Percentiles rank a stretch among this genome's conserved stretches.
These are phyloP conservation scores for Pycnococcus provasolii DNA, from an alignment of 139 green algal genomes.

Conservation along the genomic window DNA sequence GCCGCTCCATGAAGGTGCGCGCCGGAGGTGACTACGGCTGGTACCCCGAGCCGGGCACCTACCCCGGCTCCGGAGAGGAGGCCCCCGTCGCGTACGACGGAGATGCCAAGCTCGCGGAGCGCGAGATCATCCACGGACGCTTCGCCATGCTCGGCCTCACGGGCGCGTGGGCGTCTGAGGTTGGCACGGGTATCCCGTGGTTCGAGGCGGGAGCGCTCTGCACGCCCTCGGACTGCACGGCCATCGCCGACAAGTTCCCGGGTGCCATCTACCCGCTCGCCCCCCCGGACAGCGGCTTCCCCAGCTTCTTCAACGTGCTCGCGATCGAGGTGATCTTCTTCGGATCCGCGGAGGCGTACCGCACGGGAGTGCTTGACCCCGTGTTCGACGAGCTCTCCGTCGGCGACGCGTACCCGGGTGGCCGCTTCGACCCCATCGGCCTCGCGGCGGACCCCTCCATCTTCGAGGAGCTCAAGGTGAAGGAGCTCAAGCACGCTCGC, in stretches of 20 bases:
- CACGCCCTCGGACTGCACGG: neutral
- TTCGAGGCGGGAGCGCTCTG: conserved; percentile 3
- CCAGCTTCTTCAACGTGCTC: conserved; percentile 23
- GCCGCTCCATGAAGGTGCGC: too few relatives aligned
- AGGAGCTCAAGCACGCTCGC: conserved; percentile 96
- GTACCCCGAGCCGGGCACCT: neutral
- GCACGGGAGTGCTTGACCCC: conserved; percentile 26
- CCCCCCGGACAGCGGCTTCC: conserved; percentile 21
- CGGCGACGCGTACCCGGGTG: conserved; percentile 9
- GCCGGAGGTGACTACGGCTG: too few relatives aligned
- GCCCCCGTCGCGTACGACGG: neutral
- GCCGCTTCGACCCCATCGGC: conserved; percentile 75
- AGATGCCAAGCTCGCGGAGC: conserved; percentile 13
- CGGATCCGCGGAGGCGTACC: conserved; percentile 33
- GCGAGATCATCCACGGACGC: conserved; percentile 37
- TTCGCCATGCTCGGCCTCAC: conserved; percentile 36
- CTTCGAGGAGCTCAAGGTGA: conserved; percentile 78
- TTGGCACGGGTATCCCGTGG: conserved; percentile 28
- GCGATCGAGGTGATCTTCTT: conserved; percentile 34
- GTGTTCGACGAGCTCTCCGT: neutral
- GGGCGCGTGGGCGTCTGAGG: conserved; percentile 27
- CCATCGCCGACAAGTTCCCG: neutral
- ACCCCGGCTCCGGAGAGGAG: neutral
- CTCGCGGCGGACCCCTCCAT: conserved; percentile 86
- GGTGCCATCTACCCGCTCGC: neutral